These are phyloP conservation scores for Leccinum disarticulatum DNA, from an alignment of 768 basidiomycete genomes.

Conservation along the genomic window DNA sequence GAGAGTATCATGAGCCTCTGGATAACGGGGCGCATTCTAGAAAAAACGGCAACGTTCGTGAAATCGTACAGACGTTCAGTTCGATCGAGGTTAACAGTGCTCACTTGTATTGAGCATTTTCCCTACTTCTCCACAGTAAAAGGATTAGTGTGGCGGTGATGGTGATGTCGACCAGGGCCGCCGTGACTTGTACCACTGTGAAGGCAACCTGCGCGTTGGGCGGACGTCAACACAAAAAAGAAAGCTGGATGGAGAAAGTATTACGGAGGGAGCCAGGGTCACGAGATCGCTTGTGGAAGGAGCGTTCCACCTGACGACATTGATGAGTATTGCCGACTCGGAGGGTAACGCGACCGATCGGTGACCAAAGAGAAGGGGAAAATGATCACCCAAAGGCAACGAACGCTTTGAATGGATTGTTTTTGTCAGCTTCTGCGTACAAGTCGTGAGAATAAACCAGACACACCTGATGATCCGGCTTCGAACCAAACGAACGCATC, in stretches of 20 bases:
- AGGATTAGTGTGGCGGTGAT: slow-evolving; percentile 13
- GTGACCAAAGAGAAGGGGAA: neutral
- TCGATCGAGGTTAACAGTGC: neutral
- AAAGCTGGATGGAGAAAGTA: neutral
- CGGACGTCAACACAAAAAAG: neutral
- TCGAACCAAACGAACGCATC: neutral
- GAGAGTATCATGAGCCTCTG: slow-evolving; percentile 17
- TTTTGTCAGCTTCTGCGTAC: slow-evolving; percentile 3
- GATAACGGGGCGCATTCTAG: slow-evolving; percentile 20
- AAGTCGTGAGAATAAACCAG: neutral
- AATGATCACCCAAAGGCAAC: slow-evolving; percentile 14
- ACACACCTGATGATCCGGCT: slow-evolving; percentile 17
- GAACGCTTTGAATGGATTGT: slow-evolving; percentile 5
- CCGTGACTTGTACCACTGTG: slow-evolving; percentile 2
- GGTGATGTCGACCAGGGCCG: slow-evolving; percentile 14
- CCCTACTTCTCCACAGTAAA: slow-evolving; percentile 17
- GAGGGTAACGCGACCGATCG: neutral
- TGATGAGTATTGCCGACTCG: slow-evolving; percentile 1
- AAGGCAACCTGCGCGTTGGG: slow-evolving; percentile 10
- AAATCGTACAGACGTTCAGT: neutral
- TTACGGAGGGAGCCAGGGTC: slow-evolving; percentile 10
- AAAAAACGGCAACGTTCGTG: neutral
- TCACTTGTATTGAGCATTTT: slow-evolving; percentile 16
- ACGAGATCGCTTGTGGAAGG: slow-evolving; percentile 15
- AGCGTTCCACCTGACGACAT: slow-evolving; percentile 7